phyloP scores from a whole-genome alignment of 2,329 filamentous ascomycete genomes.

The Escovopsis sp. region DNA sequence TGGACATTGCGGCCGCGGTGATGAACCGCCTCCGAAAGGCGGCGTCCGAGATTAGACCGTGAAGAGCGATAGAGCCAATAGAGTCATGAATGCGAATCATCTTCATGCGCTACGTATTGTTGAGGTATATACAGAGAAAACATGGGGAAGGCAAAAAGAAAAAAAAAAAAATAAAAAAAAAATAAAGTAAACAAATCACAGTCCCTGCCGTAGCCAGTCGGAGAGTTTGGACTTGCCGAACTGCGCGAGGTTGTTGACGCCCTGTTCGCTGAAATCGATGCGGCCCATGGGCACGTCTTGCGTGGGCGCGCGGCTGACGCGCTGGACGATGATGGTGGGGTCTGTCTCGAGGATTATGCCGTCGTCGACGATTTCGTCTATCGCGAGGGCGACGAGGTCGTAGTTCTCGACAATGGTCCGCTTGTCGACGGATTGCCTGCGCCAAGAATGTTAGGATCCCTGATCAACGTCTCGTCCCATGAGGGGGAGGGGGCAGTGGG shows the following conservation, averaged over 20 bases:
- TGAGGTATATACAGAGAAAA: no score
- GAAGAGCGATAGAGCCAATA: slow-evolving; percentile 20
- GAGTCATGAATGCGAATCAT: neutral
- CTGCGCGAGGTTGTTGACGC: slow-evolving; percentile 84
- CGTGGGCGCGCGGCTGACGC: slow-evolving; percentile 81
- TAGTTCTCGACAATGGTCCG: slow-evolving; percentile 98
- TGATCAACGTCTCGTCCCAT: no score
- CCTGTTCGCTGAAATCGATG: slow-evolving; percentile 91
- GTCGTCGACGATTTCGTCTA: slow-evolving; percentile 91
- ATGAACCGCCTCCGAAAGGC: slow-evolving; percentile 77
- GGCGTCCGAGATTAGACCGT: slow-evolving; percentile 44
- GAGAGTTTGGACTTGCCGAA: slow-evolving; percentile 85
- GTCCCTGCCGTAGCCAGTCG: slow-evolving; percentile 76
- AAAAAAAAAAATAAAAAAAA: neutral
- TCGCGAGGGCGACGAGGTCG: slow-evolving; percentile 81
- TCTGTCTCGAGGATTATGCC: slow-evolving; percentile 97
- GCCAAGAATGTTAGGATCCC: neutral
- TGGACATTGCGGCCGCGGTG: slow-evolving; percentile 72
- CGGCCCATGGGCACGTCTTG: slow-evolving; percentile 87
- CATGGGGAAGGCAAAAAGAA: no score
- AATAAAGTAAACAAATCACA: no score
- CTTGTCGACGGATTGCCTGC: slow-evolving; percentile 89
- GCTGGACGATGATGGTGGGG: slow-evolving; percentile 79
- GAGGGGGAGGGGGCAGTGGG: no score
- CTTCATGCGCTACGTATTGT: no score